Conservation (phyloP, 163 green algal species). For the Chlamydomonas reinhardtii region DNA sequence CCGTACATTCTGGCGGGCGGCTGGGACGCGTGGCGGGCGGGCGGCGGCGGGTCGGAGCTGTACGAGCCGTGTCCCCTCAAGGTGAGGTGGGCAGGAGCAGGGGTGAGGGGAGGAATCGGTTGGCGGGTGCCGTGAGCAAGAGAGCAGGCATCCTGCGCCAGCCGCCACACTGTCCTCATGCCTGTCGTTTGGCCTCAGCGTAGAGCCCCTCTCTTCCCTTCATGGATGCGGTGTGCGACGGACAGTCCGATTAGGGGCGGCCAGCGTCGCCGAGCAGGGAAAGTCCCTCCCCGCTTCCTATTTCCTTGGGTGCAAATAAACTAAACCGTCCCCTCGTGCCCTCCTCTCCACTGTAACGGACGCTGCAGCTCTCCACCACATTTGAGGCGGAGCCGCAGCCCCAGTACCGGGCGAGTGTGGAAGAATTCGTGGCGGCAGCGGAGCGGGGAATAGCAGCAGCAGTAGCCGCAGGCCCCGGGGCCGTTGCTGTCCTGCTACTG, state of each 20-base stretch:
- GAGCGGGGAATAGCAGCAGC: not conserved
- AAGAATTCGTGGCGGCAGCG: not conserved
- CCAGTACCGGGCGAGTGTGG: not conserved
- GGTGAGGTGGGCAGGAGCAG: not conserved
- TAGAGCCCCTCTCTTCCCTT: no score
- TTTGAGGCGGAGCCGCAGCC: constrained; percentile 27
- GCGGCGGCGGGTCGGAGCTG: constrained; percentile 21
- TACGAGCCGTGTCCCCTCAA: constrained; percentile 57
- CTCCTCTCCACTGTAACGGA: no score
- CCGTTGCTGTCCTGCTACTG: constrained; percentile 1
- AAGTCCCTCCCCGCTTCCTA: no score
- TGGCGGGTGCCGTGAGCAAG: no score
- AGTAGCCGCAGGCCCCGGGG: not conserved
- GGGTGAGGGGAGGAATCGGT: not conserved
- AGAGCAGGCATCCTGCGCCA: no score
- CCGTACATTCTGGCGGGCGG: constrained; percentile 43
- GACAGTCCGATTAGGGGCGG: no score
- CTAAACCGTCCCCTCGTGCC: no score
- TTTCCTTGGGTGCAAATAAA: no score
- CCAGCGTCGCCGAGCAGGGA: no score
- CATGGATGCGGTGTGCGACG: no score
- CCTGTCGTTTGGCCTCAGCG: no score
- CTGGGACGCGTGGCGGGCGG: constrained; percentile 34
- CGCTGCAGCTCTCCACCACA: constrained; percentile 37
- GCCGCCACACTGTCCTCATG: no score